These are phyloP conservation scores for Rossbeevera mucosa DNA, from an alignment of 768 basidiomycete species.

Conservation along the genomic window DNA sequence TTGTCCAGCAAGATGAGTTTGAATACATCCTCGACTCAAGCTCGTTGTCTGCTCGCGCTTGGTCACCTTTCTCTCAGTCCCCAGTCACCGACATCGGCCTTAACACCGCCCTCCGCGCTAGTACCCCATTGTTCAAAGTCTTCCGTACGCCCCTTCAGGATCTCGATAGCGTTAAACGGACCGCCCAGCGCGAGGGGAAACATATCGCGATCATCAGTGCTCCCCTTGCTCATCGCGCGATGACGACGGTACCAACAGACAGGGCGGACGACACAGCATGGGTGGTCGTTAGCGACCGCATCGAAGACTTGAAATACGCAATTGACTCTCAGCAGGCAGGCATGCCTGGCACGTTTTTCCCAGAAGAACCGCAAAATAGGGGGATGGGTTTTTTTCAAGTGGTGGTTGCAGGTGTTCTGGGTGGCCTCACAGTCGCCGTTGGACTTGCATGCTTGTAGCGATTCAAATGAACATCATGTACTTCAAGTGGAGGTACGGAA, in stretches of 20 bases:
- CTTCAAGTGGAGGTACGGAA: background rate
- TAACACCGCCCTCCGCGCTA: constrained; percentile 23
- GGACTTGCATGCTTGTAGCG: constrained; percentile 32
- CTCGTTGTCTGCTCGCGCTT: constrained; percentile 22
- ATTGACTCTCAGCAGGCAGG: constrained; percentile 28
- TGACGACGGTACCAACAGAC: constrained; percentile 16
- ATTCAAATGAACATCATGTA: constrained; percentile 14
- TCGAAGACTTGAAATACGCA: constrained; percentile 32
- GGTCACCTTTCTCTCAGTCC: constrained; percentile 27
- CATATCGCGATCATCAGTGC: constrained; percentile 27
- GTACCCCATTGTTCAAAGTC: constrained; percentile 33
- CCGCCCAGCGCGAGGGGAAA: constrained; percentile 30
- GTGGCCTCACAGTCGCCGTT: constrained; percentile 27
- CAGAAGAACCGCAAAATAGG: constrained; percentile 13
- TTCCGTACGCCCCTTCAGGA: constrained; percentile 30
- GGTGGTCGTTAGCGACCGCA: constrained; percentile 30
- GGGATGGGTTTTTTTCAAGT: constrained; percentile 31
- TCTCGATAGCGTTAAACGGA: constrained; percentile 21
- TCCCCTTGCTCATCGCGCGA: constrained; percentile 23
- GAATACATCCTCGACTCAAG: constrained; percentile 15
- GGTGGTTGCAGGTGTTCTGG: constrained; percentile 28
- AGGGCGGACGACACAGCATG: constrained; percentile 22
- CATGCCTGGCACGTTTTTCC: constrained; percentile 30
- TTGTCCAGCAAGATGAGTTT: constrained; percentile 4
- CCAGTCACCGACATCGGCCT: constrained; percentile 23